phyloP scores from a whole-genome alignment of 768 basidiomycete species.

The Pholiota microspora region DNA sequence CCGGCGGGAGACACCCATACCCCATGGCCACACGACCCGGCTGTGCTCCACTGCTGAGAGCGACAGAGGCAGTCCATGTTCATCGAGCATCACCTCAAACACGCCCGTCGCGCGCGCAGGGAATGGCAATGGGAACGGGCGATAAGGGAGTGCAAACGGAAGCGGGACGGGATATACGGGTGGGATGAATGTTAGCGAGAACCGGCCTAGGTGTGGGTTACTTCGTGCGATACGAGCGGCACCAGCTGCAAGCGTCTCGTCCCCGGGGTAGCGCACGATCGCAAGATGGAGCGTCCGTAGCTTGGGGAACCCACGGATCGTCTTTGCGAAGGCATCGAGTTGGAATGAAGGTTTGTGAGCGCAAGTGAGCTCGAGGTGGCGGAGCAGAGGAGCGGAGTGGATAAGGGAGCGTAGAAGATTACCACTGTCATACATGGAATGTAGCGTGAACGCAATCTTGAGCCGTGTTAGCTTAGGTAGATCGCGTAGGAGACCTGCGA shows the following conservation, averaged over 20 bases:
- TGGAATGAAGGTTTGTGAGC: conserved; percentile 71
- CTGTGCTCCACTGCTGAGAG: conserved; percentile 51
- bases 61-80: conserved; percentile 60
- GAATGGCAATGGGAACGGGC: conserved; percentile 41
- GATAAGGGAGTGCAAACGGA: conserved; percentile 40
- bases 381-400: conserved; percentile 62
- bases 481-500: conserved; percentile 58
- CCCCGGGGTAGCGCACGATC: conserved; percentile 65
- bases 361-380: conserved; percentile 64
- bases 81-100: conserved; percentile 57
- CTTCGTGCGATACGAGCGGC: conserved; percentile 61
- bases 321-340: conserved; percentile 62
- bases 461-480: conserved; percentile 55
- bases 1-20: conserved; percentile 37
- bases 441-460: conserved; percentile 64
- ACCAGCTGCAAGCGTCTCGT: conserved; percentile 55
- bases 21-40: conserved; percentile 46
- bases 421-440: conserved; percentile 73
- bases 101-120: conserved; percentile 47
- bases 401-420: conserved; percentile 67
- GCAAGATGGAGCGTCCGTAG: conserved; percentile 62
- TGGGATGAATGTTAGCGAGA: conserved; percentile 66
- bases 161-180: conserved; percentile 48
- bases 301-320: conserved; percentile 58
- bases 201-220: conserved; percentile 65